Evolutionary conservation across 176 grass and related monocot species (phyloP), one percentile per base, ranked within the genome.

Genomic region (Oryza coarctata): DNA sequence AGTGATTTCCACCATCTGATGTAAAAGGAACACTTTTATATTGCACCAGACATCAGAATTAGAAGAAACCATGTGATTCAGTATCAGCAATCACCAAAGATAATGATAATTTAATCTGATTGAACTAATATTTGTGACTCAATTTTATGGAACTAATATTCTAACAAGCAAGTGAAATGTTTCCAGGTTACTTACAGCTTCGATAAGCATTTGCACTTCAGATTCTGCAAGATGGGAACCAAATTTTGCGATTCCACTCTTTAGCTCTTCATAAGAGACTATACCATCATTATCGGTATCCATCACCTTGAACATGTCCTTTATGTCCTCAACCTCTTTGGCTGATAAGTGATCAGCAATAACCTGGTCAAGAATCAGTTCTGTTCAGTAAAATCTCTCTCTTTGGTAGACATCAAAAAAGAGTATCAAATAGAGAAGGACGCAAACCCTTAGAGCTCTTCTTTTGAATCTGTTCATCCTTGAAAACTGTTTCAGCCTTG

Each of bases 401-500:
- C 7, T 6, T 11, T 63, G 20, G 23, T 83, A 77, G 5, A 69
- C 6, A 31, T 29, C 10, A 29, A 18, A 83, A 44, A 33, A 65
- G 1, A 27, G 10, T 40, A 73, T 23, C 23, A 36, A 63, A 40
- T 41, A 65, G 35, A 73, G 77, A 82, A 55, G 1, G 50, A 55
- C 2, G 22, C 84, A 62, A 45, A 95, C 96, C 85, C 96, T 89
- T 81, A 99, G 68, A 81, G 96, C 96, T 92, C 91, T 95, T 87
- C 96, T 92, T 86, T 99, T 99, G 63, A 99, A 99, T 88, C 93
- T 87, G 63, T 99, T 99, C 96, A 99, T 99, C 83, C 96, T 92
- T 90, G 96, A 99, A 84, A 99, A 99, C n/a, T 99, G 96, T 81
- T 99, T 99, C 64, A 99, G 77, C 65, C 96, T 95, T 63, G 93